These are phyloP conservation scores for Medicago lupulina DNA, from an alignment of 306 rosid species.

Conservation along the genomic window DNA sequence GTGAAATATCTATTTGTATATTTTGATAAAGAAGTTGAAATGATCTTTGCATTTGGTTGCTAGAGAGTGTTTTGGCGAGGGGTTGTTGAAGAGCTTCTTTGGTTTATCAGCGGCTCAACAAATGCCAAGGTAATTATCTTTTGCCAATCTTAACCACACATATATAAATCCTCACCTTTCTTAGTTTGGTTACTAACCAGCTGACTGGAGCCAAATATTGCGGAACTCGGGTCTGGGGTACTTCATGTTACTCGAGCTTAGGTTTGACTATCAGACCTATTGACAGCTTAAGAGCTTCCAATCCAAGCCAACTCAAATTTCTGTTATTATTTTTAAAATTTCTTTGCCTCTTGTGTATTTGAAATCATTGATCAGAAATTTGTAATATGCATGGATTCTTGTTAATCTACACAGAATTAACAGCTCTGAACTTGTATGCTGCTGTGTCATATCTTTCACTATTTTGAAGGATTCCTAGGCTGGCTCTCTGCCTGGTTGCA, in stretches of 20 bases:
- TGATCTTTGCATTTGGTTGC: constrained; percentile 48
- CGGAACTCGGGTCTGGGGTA: not conserved
- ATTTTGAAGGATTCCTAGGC: no score
- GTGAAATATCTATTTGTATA: constrained; percentile 35
- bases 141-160: constrained; percentile 3
- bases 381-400: no score
- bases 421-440: no score
- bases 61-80: constrained; percentile 99
- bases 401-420: no score
- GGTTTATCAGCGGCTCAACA: constrained; percentile 98
- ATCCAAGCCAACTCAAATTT: no score
- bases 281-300: not conserved
- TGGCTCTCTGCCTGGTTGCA: no score
- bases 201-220: constrained; percentile 17
- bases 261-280: constrained; percentile 15
- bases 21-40: constrained; percentile 47
- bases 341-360: no score
- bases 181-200: not conserved
- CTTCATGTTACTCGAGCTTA: constrained; percentile 23
- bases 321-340: no score
- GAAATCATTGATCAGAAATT: no score
- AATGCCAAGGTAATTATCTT: constrained; percentile 78
- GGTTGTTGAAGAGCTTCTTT: constrained; percentile 95
- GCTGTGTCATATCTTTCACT: no score
- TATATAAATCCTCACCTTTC: not conserved